Evolutionary conservation across 495 filamentous ascomycete genomes (phyloP).

Genomic region (Penicillium diatomitis): DNA sequence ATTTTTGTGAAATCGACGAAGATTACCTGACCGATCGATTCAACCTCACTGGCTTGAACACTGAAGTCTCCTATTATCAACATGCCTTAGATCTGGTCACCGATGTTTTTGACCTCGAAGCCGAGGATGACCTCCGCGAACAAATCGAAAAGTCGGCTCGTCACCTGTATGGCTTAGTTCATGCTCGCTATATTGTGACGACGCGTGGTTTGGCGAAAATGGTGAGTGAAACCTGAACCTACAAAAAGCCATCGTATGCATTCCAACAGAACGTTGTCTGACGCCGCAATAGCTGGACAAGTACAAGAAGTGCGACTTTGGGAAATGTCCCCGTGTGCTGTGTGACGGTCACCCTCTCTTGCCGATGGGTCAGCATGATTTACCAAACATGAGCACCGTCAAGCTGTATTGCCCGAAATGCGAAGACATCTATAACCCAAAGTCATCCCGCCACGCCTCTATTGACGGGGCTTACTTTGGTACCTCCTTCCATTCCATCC

Average conservation of each 20-base stretch:
- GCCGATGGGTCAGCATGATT: slow-evolving; percentile 85
- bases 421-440: slow-evolving; percentile 98
- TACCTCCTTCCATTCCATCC: slow-evolving; percentile 94
- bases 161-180: slow-evolving; percentile 92
- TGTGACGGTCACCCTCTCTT: slow-evolving; percentile 87
- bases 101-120: slow-evolving; percentile 98
- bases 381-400: slow-evolving; percentile 74
- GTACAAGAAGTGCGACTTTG: slow-evolving; percentile 96
- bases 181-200: slow-evolving; percentile 95
- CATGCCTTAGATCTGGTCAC: slow-evolving; percentile 98
- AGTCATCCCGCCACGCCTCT: slow-evolving; percentile 86
- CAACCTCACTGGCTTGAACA: slow-evolving; percentile 94
- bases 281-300: slow-evolving; percentile 70
- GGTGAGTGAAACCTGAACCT: slow-evolving; percentile 43
- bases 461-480: slow-evolving; percentile 99
- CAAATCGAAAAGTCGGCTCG: slow-evolving; percentile 96
- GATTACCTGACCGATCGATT: slow-evolving; percentile 98
- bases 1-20: slow-evolving; percentile 99
- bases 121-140: slow-evolving; percentile 95
- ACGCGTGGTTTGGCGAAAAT: slow-evolving; percentile 92
- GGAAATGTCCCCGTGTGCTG: slow-evolving; percentile 93
- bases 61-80: slow-evolving; percentile 97
- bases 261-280: slow-evolving; percentile 1
- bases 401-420: slow-evolving; percentile 96
- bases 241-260: not conserved